These are phyloP conservation scores for Kluyveromyces lactis DNA, from an alignment of 805 yeast genomes.

Conservation along the genomic window DNA sequence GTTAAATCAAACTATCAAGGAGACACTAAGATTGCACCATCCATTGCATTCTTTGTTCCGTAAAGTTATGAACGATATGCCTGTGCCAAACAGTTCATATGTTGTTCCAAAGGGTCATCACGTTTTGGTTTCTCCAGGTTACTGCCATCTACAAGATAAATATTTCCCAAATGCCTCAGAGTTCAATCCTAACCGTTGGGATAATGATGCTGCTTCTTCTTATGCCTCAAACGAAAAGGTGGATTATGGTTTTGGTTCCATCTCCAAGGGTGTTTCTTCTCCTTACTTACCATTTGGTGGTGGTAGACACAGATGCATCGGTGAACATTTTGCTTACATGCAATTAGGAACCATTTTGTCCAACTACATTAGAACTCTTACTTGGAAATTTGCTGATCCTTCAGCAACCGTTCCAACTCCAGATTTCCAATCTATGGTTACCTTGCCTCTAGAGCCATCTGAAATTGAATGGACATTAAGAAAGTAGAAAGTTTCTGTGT, in stretches of 20 bases:
- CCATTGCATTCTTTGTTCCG: constrained; percentile 96
- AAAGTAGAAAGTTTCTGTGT: no score
- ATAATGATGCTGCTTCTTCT: constrained; percentile 31
- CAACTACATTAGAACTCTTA: constrained; percentile 64
- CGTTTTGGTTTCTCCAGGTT: constrained; percentile 92
- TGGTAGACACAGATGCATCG: constrained; percentile 98
- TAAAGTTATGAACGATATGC: constrained; percentile 69
- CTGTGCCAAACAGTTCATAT: constrained; percentile 69
- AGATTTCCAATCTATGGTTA: constrained; percentile 87
- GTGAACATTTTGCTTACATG: constrained; percentile 94
- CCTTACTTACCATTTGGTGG: constrained; percentile 98
- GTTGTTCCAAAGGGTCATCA: constrained; percentile 86
- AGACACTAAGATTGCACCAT: constrained; percentile 91
- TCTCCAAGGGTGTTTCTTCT: constrained; percentile 90
- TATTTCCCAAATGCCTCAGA: constrained; percentile 70
- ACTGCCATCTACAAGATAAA: constrained; percentile 64
- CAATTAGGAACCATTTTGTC: constrained; percentile 83
- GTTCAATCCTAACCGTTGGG: constrained; percentile 90
- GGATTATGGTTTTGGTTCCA: constrained; percentile 95
- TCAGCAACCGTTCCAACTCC: constrained; percentile 47
- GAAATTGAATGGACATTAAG: constrained; percentile 65
- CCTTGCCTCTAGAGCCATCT: constrained; percentile 78
- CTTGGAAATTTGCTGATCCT: constrained; percentile 62
- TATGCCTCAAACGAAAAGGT: constrained; percentile 34
- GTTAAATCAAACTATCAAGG: constrained; percentile 77